Evolutionary conservation across 2,329 filamentous ascomycete genomes (phyloP).

Genomic region (Xylaria arbuscula): DNA sequence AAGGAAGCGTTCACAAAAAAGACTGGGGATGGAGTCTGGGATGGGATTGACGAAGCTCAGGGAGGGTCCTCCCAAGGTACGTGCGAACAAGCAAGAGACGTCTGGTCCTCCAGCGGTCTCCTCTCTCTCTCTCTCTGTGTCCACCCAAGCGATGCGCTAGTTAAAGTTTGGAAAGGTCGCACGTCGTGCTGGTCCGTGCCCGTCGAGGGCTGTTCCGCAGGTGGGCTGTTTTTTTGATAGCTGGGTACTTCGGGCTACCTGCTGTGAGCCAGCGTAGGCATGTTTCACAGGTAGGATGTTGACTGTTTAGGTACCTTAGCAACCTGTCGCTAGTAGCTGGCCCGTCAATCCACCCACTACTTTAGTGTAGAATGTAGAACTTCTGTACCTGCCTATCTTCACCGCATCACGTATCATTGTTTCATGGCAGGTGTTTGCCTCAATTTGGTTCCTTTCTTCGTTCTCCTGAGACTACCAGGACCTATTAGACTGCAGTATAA

Average conservation of each 20-base stretch:
- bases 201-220: conserved; percentile 6
- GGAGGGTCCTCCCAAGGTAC: conserved; percentile 28
- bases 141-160: conserved; percentile 16
- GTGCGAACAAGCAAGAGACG: conserved; percentile 18
- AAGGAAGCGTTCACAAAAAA: conserved; percentile 35
- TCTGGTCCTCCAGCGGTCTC: conserved; percentile 1
- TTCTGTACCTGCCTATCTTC: background rate
- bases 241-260: background rate
- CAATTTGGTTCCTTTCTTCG: conserved; percentile 3
- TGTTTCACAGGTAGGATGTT: background rate
- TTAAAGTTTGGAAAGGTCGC: conserved; percentile 17
- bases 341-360: background rate
- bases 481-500: background rate
- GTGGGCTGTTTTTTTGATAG: conserved; percentile 15
- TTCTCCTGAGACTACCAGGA: background rate
- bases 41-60: conserved; percentile 38
- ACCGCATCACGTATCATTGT: background rate
- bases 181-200: conserved; percentile 27
- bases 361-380: background rate
- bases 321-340: background rate
- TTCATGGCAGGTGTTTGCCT: conserved; percentile 12
- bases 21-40: conserved; percentile 36
- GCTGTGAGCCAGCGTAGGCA: background rate
- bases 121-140: conserved; percentile 7
- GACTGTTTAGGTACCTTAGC: background rate